Conservation (phyloP, 495 filamentous ascomycete genomes). For the Pyrenula massariospora region DNA sequence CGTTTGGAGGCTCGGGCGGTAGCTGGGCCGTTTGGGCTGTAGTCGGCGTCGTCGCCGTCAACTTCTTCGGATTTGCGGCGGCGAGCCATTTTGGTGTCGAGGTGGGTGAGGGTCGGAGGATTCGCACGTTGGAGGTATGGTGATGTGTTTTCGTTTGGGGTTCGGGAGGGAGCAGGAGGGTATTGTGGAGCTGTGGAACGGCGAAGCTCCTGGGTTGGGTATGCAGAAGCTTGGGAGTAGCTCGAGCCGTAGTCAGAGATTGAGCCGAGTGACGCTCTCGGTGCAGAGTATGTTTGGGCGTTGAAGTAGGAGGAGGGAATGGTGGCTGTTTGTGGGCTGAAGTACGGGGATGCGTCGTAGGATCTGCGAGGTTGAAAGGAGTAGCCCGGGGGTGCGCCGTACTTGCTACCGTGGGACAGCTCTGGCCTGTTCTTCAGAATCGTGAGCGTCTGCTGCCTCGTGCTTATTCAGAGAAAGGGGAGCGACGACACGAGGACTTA, state of each 20-base stretch:
- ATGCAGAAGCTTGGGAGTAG: slow-evolving; percentile 6
- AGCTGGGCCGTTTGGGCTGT: slow-evolving; percentile 8
- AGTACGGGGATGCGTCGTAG: slow-evolving; percentile 30
- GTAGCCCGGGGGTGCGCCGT: slow-evolving; percentile 17
- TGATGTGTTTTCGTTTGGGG: neutral
- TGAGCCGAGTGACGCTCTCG: slow-evolving; percentile 3
- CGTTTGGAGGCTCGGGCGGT: slow-evolving; percentile 8
- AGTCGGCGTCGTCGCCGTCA: slow-evolving; percentile 31
- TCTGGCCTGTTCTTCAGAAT: no score
- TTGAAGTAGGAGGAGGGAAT: slow-evolving; percentile 4
- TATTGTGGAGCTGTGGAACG: slow-evolving; percentile 8
- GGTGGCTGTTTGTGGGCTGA: slow-evolving; percentile 24
- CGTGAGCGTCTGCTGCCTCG: no score
- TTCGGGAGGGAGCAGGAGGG: neutral
- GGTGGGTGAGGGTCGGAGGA: slow-evolving; percentile 1
- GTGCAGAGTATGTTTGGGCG: slow-evolving; percentile 26
- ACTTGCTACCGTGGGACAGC: no score
- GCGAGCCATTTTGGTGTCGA: slow-evolving; percentile 26
- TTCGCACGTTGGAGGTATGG: slow-evolving; percentile 7
- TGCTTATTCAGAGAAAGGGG: no score
- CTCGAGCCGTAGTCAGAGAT: slow-evolving; percentile 2
- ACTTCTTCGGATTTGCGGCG: slow-evolving; percentile 20
- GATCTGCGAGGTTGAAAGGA: slow-evolving; percentile 27
- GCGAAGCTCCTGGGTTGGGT: neutral
- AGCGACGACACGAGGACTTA: neutral